Conservation (phyloP, 2,329 filamentous ascomycete species). For the Trichoderma sp. region DNA sequence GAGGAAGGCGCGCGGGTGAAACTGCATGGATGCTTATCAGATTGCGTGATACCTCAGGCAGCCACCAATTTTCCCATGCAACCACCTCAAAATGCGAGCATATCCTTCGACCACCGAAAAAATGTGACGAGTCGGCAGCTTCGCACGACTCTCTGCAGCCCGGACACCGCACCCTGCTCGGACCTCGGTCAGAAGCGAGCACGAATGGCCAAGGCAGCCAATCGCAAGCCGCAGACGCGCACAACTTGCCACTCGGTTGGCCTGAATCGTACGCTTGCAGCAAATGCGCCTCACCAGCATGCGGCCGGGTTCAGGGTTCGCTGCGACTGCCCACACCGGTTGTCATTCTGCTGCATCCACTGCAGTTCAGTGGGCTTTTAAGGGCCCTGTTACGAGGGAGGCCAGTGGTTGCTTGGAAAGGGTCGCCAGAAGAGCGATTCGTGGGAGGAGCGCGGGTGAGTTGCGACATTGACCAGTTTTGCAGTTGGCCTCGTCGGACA, state of each 20-base stretch:
- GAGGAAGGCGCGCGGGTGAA: background rate
- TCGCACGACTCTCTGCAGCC: background rate
- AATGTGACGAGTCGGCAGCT: conserved; percentile 11
- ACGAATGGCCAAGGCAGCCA: background rate
- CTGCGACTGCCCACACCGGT: background rate
- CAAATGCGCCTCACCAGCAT: conserved; percentile 7
- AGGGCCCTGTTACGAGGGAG: conserved; percentile 6
- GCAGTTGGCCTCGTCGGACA: background rate
- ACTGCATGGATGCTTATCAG: background rate
- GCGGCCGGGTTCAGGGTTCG: conserved; percentile 18
- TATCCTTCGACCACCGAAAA: background rate
- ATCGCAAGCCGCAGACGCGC: background rate
- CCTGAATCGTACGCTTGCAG: conserved; percentile 24
- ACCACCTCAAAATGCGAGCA: conserved; percentile 1
- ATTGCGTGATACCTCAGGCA: conserved; percentile 5
- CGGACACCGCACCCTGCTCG: conserved; percentile 1
- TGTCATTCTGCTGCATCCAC: conserved; percentile 15
- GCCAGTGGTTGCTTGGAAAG: background rate
- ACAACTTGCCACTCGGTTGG: conserved; percentile 1
- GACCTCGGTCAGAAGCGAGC: conserved; percentile 1
- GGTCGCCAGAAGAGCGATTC: background rate
- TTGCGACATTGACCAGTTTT: background rate
- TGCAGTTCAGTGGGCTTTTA: conserved; percentile 12
- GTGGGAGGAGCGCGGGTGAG: background rate
- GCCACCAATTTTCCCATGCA: background rate